Conservation (phyloP, 495 filamentous ascomycete genomes). For the Beverwykella pulmonaria region DNA sequence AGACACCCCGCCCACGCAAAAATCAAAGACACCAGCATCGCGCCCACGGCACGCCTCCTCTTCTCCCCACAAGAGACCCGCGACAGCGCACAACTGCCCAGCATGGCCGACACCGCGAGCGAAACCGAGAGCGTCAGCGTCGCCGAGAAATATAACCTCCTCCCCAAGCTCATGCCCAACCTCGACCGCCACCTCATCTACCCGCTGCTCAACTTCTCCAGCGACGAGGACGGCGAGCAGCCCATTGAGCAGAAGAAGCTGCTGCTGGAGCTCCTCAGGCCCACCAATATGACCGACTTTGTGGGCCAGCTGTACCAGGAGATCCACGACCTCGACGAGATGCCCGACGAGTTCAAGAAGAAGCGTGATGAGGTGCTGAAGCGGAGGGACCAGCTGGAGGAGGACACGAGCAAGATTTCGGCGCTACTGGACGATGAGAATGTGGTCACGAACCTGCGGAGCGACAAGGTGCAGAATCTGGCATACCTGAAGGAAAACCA, state of each 20-base stretch:
- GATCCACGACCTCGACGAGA: constrained; percentile 74
- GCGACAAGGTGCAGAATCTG: constrained; percentile 97
- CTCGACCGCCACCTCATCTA: constrained; percentile 96
- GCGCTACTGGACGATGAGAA: constrained; percentile 82
- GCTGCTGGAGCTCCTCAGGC: constrained; percentile 89
- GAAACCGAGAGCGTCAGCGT: constrained; percentile 55
- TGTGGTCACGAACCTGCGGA: constrained; percentile 82
- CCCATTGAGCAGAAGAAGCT: constrained; percentile 72
- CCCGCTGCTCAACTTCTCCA: constrained; percentile 83
- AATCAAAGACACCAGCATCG: constrained; percentile 5
- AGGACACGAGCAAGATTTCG: constrained; percentile 82
- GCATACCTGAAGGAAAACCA: constrained; percentile 93
- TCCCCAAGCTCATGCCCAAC: constrained; percentile 85
- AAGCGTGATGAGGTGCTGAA: constrained; percentile 87
- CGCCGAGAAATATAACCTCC: constrained; percentile 72
- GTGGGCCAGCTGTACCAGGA: constrained; percentile 85
- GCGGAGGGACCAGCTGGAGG: constrained; percentile 74
- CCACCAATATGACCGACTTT: constrained; percentile 98
- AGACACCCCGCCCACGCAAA: constrained; percentile 2
- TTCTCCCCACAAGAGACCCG: background rate
- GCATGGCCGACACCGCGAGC: constrained; percentile 58
- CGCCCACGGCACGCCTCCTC: background rate
- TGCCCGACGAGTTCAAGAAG: constrained; percentile 81
- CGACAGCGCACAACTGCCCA: constrained; percentile 26
- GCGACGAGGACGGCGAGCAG: constrained; percentile 59